phyloP scores from a whole-genome alignment of 2,329 filamentous ascomycete genomes.

The Nemania diffusa region DNA sequence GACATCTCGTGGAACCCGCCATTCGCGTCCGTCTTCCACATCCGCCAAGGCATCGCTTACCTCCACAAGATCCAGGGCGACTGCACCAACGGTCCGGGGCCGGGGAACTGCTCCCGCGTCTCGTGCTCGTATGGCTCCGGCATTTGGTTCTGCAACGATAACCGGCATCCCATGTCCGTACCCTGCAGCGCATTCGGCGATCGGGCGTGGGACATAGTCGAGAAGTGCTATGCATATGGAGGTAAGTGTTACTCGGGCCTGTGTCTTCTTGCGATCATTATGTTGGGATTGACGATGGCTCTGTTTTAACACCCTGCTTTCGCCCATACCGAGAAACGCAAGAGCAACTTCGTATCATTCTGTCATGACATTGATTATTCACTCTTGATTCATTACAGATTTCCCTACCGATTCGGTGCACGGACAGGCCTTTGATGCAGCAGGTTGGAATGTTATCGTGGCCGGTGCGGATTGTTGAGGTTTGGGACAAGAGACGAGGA shows the following conservation, averaged over 20 bases:
- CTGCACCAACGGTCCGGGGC: constrained; percentile 34
- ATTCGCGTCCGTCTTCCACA: constrained; percentile 36
- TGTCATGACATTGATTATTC: neutral
- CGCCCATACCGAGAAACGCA: neutral
- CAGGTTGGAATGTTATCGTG: constrained; percentile 34
- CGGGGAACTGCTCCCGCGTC: constrained; percentile 34
- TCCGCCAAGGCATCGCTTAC: constrained; percentile 30
- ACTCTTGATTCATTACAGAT: constrained; percentile 10
- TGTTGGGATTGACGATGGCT: too few species aligned
- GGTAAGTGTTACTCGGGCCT: constrained; percentile 12
- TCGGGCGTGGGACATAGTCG: constrained; percentile 30
- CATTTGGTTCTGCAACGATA: constrained; percentile 40
- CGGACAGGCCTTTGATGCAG: constrained; percentile 34
- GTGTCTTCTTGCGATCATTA: too few species aligned
- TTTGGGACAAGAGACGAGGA: neutral
- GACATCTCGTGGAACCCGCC: constrained; percentile 20
- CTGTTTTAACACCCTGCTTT: neutral
- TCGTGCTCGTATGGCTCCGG: constrained; percentile 36
- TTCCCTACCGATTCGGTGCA: constrained; percentile 29
- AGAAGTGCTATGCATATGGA: constrained; percentile 33
- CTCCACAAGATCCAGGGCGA: constrained; percentile 30
- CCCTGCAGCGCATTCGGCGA: constrained; percentile 34
- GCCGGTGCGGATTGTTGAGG: constrained; percentile 30
- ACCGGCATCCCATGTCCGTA: constrained; percentile 25
- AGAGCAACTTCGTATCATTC: neutral